Percentiles rank a stretch among this genome's conserved stretches.
Evolutionary conservation across 2,329 filamentous ascomycete species (phyloP).

Genomic region (Dactylellina cionopaga): DNA sequence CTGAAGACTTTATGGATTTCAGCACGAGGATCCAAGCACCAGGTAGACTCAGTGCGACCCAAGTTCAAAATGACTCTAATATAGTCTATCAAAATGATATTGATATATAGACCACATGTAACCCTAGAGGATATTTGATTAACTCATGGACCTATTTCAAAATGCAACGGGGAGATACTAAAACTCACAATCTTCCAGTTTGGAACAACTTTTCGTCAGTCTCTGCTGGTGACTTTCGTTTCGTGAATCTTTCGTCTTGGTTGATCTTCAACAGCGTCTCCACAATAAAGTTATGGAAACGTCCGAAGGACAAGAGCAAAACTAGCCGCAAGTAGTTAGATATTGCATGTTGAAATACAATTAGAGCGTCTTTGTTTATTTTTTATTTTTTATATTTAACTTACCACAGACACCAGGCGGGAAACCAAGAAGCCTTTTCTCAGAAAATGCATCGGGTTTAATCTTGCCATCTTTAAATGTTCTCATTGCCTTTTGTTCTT

Average conservation of each 20-base stretch:
- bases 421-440: slow-evolving; percentile 65
- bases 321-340: slow-evolving; percentile 2
- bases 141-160: neutral
- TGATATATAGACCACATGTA: slow-evolving; percentile 67
- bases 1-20: slow-evolving; percentile 56
- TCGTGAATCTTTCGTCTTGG: slow-evolving; percentile 61
- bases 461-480: slow-evolving; percentile 66
- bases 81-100: slow-evolving; percentile 67
- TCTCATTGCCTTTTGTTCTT: slow-evolving; percentile 72
- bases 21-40: slow-evolving; percentile 58
- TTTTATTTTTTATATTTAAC: slow-evolving; percentile 64
- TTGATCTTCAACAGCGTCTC: slow-evolving; percentile 62
- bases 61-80: slow-evolving; percentile 66
- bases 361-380: too few species aligned
- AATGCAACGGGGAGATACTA: neutral
- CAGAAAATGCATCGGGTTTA: slow-evolving; percentile 68
- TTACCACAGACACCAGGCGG: slow-evolving; percentile 67
- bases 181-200: slow-evolving; percentile 62
- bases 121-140: slow-evolving; percentile 57
- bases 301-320: slow-evolving; percentile 59
- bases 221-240: slow-evolving; percentile 54
- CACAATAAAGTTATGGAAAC: slow-evolving; percentile 62
- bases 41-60: slow-evolving; percentile 57
- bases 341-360: neutral
- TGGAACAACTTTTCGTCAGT: slow-evolving; percentile 66